A percentile compares a stretch with the other conserved stretches of the same genome.
These are phyloP conservation scores for Tolypocladium album DNA, from an alignment of 2,329 filamentous ascomycete species.

Conservation along the genomic window DNA sequence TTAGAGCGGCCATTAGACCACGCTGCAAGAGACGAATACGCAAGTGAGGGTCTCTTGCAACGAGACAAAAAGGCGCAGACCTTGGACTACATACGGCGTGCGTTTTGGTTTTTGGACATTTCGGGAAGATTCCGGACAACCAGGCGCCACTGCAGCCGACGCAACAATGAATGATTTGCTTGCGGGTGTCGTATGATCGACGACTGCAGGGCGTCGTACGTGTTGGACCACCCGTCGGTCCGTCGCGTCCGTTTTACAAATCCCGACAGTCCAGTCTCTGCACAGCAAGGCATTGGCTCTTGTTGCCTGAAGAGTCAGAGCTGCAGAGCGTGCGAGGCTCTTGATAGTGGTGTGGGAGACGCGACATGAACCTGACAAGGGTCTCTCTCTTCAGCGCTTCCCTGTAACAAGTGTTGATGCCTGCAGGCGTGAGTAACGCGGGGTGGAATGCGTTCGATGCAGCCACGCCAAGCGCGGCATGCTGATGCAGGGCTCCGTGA, in stretches of 20 bases:
- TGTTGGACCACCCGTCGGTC: not conserved
- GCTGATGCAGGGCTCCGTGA: not conserved
- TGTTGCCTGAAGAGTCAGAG: not conserved
- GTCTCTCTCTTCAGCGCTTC: not conserved
- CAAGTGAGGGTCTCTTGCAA: not conserved
- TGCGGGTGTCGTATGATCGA: not conserved
- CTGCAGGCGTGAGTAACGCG: not conserved
- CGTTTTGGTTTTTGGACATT: not conserved
- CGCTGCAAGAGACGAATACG: not conserved
- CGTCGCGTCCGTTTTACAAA: not conserved
- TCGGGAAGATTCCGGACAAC: not conserved
- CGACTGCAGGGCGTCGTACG: not conserved
- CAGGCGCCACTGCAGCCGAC: not conserved
- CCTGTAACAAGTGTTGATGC: not conserved
- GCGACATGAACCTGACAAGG: not conserved
- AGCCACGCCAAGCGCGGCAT: not conserved
- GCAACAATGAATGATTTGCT: not conserved
- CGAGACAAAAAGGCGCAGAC: not conserved
- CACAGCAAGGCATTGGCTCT: not conserved
- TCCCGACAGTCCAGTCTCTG: not conserved
- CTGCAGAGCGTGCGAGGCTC: not conserved
- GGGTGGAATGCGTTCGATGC: not conserved
- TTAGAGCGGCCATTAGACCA: too few relatives aligned
- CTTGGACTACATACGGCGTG: not conserved
- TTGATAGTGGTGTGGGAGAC: not conserved